Evolutionary conservation across 179 eudicot genomes (phyloP), one percentile per base, ranked within the genome.

Genomic region (Silene coronaria): DNA sequence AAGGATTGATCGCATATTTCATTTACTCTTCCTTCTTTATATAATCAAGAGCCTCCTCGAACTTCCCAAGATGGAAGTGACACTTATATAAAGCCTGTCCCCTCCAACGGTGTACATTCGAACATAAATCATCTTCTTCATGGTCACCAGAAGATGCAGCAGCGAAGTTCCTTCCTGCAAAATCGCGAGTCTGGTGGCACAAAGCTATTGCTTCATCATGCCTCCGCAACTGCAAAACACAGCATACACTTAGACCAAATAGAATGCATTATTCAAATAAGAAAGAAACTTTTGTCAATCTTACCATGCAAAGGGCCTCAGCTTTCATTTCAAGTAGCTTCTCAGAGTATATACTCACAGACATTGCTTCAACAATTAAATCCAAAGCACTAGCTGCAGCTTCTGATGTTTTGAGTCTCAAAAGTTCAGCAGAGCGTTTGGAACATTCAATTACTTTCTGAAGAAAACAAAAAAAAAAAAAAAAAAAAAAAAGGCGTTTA

Each of bases 321-420:
- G 96, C 98, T 80, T 90, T 94, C 90, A 94, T 83, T 80, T 90
- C 84, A 80, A 87, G 82, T 64, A 92, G 80, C 76, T 84, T 86
- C 76, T 94, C 98, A 5, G 97, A 92, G 70, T 89, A 79, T 77
- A 81, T 71, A 82, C 97, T 85, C 55, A 85, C 80, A 2, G 84
- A 75, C 81, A 94, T 84, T 78, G 86, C 97, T 73, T 82, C 89
- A 24, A 62, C 75, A 79, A 92, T 88, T 58, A 59, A 80, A 66
- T 70, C 84, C 48, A 94, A 85, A 70, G 93, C 96, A 67, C 72
- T 76, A 67, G 57, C 75, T 70, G 96, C 91, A 68, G 89, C 85
- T 77, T 84, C 84, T 48, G 79, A 80, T 51, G 94, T 86, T 83
- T 84, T 81, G 30, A 78, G 83, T 80, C 76, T 86, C 86, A 94